phyloP scores from a whole-genome alignment of 2,329 filamentous ascomycete species.

The Stagonosporopsis vannaccii region DNA sequence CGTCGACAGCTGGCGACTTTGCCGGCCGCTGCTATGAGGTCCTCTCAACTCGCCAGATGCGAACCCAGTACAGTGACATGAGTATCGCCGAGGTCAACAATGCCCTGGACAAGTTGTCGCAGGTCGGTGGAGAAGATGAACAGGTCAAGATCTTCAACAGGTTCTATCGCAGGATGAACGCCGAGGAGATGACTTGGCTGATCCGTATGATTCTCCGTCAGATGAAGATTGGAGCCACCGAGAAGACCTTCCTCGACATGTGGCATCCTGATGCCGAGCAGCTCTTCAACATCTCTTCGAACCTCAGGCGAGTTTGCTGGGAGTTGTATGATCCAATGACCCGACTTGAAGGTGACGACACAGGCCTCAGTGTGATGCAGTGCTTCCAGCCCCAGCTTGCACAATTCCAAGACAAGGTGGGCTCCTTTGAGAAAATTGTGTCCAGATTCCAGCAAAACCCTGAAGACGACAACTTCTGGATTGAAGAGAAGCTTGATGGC shows the following conservation, averaged over 20 bases:
- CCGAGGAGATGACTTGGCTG: conserved; percentile 92
- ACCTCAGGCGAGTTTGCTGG: conserved; percentile 90
- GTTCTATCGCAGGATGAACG: conserved; percentile 91
- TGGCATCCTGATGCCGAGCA: conserved; percentile 63
- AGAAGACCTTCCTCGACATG: conserved; percentile 82
- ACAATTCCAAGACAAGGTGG: conserved; percentile 79
- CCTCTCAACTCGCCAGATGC: conserved; percentile 81
- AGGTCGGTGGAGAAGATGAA: conserved; percentile 79
- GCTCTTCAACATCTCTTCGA: conserved; percentile 87
- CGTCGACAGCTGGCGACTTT: conserved; percentile 83
- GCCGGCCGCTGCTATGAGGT: conserved; percentile 88
- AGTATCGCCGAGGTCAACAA: conserved; percentile 89
- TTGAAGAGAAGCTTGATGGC: conserved; percentile 96
- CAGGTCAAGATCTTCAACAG: conserved; percentile 81
- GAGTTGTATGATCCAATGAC: conserved; percentile 79
- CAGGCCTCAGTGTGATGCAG: conserved; percentile 83
- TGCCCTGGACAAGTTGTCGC: conserved; percentile 78
- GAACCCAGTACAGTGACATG: conserved; percentile 76
- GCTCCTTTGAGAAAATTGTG: conserved; percentile 79
- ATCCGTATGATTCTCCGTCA: conserved; percentile 90
- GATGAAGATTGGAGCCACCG: conserved; percentile 78
- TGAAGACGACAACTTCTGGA: conserved; percentile 85
- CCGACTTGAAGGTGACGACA: conserved; percentile 76
- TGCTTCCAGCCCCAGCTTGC: conserved; percentile 97
- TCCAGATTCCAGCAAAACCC: conserved; percentile 69